phyloP scores from a whole-genome alignment of 345 rosid genomes.

The Lenwebbia sp. region DNA sequence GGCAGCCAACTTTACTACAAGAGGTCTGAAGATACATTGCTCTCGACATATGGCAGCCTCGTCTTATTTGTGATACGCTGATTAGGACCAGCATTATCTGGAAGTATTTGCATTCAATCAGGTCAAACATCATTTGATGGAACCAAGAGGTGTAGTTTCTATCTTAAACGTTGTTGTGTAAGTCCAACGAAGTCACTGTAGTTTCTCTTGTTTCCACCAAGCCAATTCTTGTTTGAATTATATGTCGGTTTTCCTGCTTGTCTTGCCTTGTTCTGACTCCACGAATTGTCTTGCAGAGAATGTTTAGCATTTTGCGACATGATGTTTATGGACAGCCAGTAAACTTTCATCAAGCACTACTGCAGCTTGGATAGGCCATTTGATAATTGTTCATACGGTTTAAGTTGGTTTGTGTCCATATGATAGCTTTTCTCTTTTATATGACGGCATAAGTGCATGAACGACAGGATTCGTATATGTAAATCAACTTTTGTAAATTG shows the following conservation, averaged over 20 bases:
- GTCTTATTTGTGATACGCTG: background rate
- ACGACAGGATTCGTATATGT: background rate
- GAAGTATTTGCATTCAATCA: background rate
- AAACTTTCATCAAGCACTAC: background rate
- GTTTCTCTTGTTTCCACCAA: background rate
- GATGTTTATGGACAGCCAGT: background rate
- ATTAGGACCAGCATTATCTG: background rate
- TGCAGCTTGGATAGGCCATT: background rate
- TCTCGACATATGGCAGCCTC: background rate
- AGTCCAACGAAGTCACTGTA: background rate
- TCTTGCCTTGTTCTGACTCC: background rate
- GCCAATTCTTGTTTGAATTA: background rate
- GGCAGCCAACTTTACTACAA: background rate
- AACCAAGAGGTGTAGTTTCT: background rate
- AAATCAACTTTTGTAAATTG: background rate
- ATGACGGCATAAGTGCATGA: background rate
- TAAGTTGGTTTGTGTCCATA: background rate
- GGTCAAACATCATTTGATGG: background rate
- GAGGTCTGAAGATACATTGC: background rate
- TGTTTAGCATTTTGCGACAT: background rate
- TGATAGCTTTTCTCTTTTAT: background rate
- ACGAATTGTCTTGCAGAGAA: background rate
- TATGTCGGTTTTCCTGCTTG: background rate
- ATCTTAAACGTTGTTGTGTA: background rate
- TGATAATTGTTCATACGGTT: background rate